Conservation (phyloP, 176 grass and related monocot species). For the bread wheat (Triticum aestivum) region DNA sequence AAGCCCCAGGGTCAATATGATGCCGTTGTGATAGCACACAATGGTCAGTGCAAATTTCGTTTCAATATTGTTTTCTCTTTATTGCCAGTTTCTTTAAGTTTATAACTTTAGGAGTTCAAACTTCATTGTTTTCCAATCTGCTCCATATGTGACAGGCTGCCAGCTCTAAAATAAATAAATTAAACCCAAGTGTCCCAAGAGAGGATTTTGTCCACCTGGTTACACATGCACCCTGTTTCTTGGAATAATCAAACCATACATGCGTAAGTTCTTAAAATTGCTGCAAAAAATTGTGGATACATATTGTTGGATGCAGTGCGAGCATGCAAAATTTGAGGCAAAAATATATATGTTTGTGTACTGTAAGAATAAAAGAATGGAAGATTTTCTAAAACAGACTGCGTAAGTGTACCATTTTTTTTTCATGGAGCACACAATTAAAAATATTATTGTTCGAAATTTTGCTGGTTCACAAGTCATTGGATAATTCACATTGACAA, state of each 20-base stretch:
- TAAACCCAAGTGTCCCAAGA: neutral
- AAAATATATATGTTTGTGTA: neutral
- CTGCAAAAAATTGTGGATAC: neutral
- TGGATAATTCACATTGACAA: too few species aligned
- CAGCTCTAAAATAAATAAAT: neutral
- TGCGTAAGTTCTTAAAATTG: neutral
- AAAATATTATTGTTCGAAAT: neutral
- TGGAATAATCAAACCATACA: neutral
- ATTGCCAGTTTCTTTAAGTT: neutral
- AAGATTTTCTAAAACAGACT: neutral
- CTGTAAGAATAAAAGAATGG: neutral
- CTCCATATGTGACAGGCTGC: neutral
- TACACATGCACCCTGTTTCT: neutral
- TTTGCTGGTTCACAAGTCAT: neutral
- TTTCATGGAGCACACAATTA: neutral
- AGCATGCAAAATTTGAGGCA: neutral
- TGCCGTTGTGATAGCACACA: constrained; percentile 88
- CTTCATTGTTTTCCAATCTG: neutral
- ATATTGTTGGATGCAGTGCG: neutral
- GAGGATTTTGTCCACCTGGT: neutral
- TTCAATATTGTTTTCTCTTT: constrained; percentile 3
- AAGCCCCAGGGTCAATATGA: constrained; percentile 75
- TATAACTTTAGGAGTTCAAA: neutral
- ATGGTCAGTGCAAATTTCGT: constrained; percentile 53
- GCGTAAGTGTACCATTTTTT: neutral